Evolutionary conservation across 768 basidiomycete genomes (phyloP).

Genomic region (Panaeolus cyanescens): DNA sequence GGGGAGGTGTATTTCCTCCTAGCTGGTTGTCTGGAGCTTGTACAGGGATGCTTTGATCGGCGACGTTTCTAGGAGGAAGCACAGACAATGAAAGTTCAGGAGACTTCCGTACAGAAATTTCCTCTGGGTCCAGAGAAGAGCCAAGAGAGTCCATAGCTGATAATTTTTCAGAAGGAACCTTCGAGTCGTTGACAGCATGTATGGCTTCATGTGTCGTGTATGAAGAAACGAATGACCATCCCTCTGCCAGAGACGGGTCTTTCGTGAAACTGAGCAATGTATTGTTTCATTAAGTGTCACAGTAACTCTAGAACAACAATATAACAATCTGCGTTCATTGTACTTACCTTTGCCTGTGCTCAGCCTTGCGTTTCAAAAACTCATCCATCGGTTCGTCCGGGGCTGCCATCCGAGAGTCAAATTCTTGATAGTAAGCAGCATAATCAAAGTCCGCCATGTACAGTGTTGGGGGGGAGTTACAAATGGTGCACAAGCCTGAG

Average conservation of each 20-base stretch:
- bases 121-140: slow-evolving; percentile 1
- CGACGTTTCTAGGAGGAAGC: slow-evolving; percentile 3
- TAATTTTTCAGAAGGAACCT: background rate
- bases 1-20: background rate
- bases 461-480: background rate
- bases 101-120: slow-evolving; percentile 2
- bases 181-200: background rate
- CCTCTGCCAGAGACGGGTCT: background rate
- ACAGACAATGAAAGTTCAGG: background rate
- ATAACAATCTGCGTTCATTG: slow-evolving; percentile 6
- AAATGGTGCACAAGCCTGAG: background rate
- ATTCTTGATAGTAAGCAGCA: slow-evolving; percentile 55
- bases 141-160: background rate
- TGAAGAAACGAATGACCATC: background rate
- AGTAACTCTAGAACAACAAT: background rate
- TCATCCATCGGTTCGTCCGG: slow-evolving; percentile 55
- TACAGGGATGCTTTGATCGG: slow-evolving; percentile 11
- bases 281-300: background rate
- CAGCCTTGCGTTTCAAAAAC: slow-evolving; percentile 38
- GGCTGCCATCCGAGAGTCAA: slow-evolving; percentile 52
- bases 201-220: background rate
- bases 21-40: background rate
- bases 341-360: slow-evolving; percentile 20
- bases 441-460: slow-evolving; percentile 31
- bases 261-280: background rate